Evolutionary conservation across 257 asterid genomes (phyloP).

Genomic region (Gardenia jasminoides): DNA sequence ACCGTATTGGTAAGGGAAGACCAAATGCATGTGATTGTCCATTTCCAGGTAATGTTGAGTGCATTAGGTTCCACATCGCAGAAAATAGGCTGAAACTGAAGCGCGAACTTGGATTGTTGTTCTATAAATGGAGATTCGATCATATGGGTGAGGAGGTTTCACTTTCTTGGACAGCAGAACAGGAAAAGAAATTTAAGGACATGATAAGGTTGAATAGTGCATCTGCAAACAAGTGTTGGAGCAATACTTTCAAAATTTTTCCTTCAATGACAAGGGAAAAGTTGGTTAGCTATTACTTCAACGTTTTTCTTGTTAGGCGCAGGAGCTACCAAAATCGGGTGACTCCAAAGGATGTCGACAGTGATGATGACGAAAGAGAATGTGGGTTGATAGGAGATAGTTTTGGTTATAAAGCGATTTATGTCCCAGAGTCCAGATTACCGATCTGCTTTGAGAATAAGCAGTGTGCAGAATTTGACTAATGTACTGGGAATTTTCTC

Average conservation of each 20-base stretch:
- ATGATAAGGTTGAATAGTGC: constrained; percentile 32
- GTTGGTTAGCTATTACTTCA: constrained; percentile 74
- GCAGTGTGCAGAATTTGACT: constrained; percentile 44
- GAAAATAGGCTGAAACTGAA: constrained; percentile 60
- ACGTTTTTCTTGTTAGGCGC: constrained; percentile 54
- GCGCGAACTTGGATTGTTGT: constrained; percentile 47
- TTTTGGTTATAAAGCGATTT: constrained; percentile 52
- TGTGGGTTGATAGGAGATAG: constrained; percentile 65
- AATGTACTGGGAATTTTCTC: constrained; percentile 23
- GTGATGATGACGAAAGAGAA: constrained; percentile 79
- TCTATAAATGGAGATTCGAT: constrained; percentile 56
- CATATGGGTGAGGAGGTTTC: constrained; percentile 92
- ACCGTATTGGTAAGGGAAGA: constrained; percentile 50
- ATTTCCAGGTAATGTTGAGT: constrained; percentile 49
- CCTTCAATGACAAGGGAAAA: constrained; percentile 54
- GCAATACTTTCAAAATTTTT: constrained; percentile 30
- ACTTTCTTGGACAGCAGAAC: constrained; percentile 69
- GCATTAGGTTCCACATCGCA: constrained; percentile 69
- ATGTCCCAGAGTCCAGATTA: constrained; percentile 29
- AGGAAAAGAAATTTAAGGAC: constrained; percentile 56
- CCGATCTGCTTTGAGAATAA: constrained; percentile 49
- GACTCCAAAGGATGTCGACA: constrained; percentile 58
- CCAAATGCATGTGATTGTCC: constrained; percentile 42
- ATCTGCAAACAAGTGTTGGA: constrained; percentile 45
- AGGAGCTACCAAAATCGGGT: constrained; percentile 80